phyloP scores from a whole-genome alignment of 768 basidiomycete species.

The Tricholomella constricta region DNA sequence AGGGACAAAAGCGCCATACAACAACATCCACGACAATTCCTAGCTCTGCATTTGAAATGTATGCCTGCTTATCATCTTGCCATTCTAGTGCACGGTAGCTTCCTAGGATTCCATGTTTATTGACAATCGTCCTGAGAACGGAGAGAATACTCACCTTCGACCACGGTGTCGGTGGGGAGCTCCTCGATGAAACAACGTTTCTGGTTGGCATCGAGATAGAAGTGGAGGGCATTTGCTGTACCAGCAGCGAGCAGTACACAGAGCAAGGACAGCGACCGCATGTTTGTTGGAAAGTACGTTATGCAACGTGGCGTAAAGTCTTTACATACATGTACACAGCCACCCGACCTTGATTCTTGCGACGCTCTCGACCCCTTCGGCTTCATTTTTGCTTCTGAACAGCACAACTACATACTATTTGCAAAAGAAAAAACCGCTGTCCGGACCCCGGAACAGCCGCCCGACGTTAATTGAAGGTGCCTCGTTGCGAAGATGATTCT shows the following conservation, averaged over 20 bases:
- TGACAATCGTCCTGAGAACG: not conserved
- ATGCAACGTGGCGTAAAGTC: not conserved
- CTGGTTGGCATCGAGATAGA: slow-evolving; percentile 94
- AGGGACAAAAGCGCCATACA: slow-evolving; percentile 46
- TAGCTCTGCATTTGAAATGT: slow-evolving; percentile 70
- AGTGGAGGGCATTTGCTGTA: slow-evolving; percentile 79
- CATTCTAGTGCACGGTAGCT: slow-evolving; percentile 94
- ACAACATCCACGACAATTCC: slow-evolving; percentile 92
- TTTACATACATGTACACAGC: not conserved
- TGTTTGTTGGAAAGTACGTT: slow-evolving; percentile 11
- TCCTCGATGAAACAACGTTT: slow-evolving; percentile 97
- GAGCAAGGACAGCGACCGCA: slow-evolving; percentile 32
- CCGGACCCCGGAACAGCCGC: no score
- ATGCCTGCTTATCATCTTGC: slow-evolving; percentile 70
- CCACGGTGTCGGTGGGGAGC: slow-evolving; percentile 91
- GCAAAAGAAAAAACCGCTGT: no score
- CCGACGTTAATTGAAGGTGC: no score
- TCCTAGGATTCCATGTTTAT: slow-evolving; percentile 48
- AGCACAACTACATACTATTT: no score
- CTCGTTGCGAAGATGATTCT: no score
- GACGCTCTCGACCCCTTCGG: no score
- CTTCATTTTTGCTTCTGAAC: no score
- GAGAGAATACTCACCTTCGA: slow-evolving; percentile 65
- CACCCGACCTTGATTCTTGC: no score
- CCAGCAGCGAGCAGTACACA: slow-evolving; percentile 43